Evolutionary conservation across 306 rosid genomes (phyloP), one percentile per base, ranked within the genome.

Genomic region (Castanospermum australe): DNA sequence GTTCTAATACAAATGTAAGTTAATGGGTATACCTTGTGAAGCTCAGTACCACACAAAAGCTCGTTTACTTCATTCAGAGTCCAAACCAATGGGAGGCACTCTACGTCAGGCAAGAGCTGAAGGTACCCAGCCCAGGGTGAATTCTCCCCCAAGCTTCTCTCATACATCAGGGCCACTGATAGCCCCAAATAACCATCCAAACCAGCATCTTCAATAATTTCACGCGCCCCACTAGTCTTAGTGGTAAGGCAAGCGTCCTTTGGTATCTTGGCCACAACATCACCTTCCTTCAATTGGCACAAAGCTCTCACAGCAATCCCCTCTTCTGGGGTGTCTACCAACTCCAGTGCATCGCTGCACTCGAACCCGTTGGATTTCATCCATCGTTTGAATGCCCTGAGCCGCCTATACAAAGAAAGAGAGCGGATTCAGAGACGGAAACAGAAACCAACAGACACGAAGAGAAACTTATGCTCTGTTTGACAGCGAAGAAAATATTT

Each of bases 371-470:
- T 42, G 6, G 89, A 81, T 54, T 80, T 78, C 97, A 94, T 94
- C 97, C 98, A 94, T 52, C 97, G 91, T 89, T 91, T 94, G 82
- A 92, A 94, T 50, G 90, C 89, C 85, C 97, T 85, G 76, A 94
- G 21, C 67, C 99, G 93, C 84, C 97, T 89, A 24, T 12, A 0
- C 39, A 77, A 5, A 48, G 13, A 63, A 35, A 61, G 5, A 47
- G 38, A 36, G 61, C 0, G 33, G 44, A 13, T 33, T 71, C 22
- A 47, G 45, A 30, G 6, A n/a, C 5, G 20, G 47, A 33, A 38
- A 33, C 33, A 42, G 59, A 73, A 6, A 44, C 4, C 25, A 33
- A 62, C 68, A 33, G 45, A 48, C 14, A 60, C 21, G 38, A 51
- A 9, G 8, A 30, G 20, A 1, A 13, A 59, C 35, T 10, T 10